A percentile compares a stretch with the other conserved stretches of the same genome.
Conservation (phyloP, 768 basidiomycete genomes). For the Lactarius sanguifluus region DNA sequence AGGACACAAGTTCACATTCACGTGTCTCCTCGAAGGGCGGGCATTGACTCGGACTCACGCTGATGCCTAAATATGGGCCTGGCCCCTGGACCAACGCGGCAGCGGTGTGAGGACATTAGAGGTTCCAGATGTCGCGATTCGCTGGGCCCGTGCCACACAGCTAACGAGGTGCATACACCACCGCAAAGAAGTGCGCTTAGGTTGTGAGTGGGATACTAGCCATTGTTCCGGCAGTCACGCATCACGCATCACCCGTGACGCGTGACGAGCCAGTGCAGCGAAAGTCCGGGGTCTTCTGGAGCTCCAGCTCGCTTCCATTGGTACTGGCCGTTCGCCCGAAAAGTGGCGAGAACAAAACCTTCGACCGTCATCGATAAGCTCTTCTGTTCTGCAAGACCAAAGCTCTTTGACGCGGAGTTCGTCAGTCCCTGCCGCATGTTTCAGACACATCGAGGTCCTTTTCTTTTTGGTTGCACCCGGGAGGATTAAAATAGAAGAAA, state of each 20-base stretch:
- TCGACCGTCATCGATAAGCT: background rate
- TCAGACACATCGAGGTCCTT: background rate
- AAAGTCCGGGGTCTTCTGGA: background rate
- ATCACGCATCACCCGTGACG: no score
- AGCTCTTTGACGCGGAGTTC: background rate
- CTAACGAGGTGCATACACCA: background rate
- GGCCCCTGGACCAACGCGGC: background rate
- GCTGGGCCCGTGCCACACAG: background rate
- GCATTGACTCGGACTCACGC: background rate
- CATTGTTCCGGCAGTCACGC: background rate
- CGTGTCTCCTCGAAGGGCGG: background rate
- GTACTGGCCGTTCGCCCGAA: background rate
- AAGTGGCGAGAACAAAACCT: background rate
- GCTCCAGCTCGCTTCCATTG: slow-evolving; percentile 1
- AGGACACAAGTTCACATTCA: background rate
- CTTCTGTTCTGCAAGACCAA: background rate
- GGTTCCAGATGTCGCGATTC: background rate
- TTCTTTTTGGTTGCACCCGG: background rate
- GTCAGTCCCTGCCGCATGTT: slow-evolving; percentile 1
- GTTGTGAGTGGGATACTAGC: background rate
- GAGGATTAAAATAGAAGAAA: background rate
- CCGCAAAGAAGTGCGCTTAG: background rate
- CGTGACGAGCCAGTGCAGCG: background rate
- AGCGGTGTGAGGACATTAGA: background rate
- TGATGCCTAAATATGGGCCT: slow-evolving; percentile 1